These are phyloP conservation scores for Metarhizium anisopliae DNA, from an alignment of 2,329 filamentous ascomycete genomes.

Conservation along the genomic window DNA sequence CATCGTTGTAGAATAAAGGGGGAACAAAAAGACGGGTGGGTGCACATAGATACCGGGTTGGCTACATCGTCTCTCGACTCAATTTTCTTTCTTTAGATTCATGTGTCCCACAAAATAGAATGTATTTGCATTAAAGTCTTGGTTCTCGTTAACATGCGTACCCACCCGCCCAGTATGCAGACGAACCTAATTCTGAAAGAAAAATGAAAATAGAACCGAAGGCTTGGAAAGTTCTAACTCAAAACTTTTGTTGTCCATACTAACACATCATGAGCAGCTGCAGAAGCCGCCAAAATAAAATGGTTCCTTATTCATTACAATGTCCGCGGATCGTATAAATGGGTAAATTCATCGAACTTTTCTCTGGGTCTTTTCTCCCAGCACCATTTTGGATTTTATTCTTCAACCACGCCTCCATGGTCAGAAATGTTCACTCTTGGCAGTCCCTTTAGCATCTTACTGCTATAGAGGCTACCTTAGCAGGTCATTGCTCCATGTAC, in stretches of 20 bases:
- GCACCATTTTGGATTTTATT: neutral
- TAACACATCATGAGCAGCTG: slow-evolving; percentile 20
- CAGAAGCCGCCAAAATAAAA: slow-evolving; percentile 13
- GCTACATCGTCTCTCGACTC: slow-evolving; percentile 3
- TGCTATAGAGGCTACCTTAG: neutral
- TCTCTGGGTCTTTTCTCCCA: neutral
- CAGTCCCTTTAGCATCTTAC: neutral
- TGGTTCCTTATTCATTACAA: slow-evolving; percentile 21
- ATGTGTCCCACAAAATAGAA: neutral
- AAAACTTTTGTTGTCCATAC: slow-evolving; percentile 17
- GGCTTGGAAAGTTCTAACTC: neutral
- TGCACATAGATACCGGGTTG: neutral
- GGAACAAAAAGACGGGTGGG: neutral
- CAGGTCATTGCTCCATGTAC: slow-evolving; percentile 37
- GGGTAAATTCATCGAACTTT: neutral
- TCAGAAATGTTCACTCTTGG: neutral
- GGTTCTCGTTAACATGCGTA: slow-evolving; percentile 1
- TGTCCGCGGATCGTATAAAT: slow-evolving; percentile 3
- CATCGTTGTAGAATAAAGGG: neutral
- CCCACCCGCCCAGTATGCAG: neutral
- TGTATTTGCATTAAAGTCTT: slow-evolving; percentile 3
- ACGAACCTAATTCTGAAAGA: neutral
- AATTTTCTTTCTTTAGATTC: neutral
- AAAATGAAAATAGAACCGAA: neutral
- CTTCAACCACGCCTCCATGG: neutral